Evolutionary conservation across 164 flowering plant species (phyloP), one percentile per base, ranked within the genome.

Genomic region (Piper betle): DNA sequence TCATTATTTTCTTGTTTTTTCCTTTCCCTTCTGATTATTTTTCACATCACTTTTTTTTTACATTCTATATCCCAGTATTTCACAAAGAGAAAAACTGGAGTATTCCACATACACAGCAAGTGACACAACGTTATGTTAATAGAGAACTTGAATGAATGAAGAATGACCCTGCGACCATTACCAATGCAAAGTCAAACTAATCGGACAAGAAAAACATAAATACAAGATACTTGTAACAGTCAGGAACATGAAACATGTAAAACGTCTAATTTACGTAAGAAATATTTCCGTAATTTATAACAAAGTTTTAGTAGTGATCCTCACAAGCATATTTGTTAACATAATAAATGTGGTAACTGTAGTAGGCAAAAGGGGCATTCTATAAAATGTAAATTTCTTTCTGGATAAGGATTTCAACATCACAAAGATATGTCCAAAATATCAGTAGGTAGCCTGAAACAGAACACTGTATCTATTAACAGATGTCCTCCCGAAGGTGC

Each of bases 141-240:
- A 68, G 69, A 67, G 63, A 64, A 66, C 68, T 69, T 42, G 73
- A 66, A 62, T 43, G 65, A 63, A 48, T 59, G 70, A 67, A 60
- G 69, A 59, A 52, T 64, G 61, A 68, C 71, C 75, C 81, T 78
- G 81, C 73, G 67, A 73, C 69, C 62, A 62, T 71, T 65, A 63
- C 67, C 62, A 74, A 76, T 60, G 53, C n/a, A 58, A 15, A 68
- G 71, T 74, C 67, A 74, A 69, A 50, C 53, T 58, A 63, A 46
- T 61, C 71, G 61, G 41, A 55, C 43, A 63, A 37, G 53, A 18
- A 33, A 18, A 60, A 42, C 8, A 43, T 43, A 15, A 43, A 43
- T 41, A 9, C 9, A 41, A 6, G 12, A 43, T 7, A 3, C 50
- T 43, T 1, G 8, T 43, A 43, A 43, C 8, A 3, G 50, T 43